These are phyloP conservation scores for Theileria luwenshuni DNA, from an alignment of 169 alveolate species.

Conservation along the genomic window DNA sequence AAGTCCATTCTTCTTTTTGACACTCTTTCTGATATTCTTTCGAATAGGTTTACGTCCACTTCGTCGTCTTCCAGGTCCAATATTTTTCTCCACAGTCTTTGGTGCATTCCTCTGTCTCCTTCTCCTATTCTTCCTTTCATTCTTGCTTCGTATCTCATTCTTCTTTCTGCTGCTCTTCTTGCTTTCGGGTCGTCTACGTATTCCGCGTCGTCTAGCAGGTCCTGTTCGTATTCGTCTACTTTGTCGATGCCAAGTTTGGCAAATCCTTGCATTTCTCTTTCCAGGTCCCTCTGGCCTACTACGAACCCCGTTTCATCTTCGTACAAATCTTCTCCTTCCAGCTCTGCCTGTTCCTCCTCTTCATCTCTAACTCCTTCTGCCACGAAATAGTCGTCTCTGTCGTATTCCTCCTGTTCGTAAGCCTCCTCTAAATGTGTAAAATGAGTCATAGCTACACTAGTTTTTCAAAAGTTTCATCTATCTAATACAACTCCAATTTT, in stretches of 20 bases:
- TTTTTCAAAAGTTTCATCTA: conserved; percentile 18
- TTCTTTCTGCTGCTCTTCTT: conserved; percentile 83
- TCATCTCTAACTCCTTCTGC: conserved; percentile 73
- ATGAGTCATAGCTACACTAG: conserved; percentile 6
- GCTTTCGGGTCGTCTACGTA: conserved; percentile 84
- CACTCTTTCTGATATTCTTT: conserved; percentile 78
- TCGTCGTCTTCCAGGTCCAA: conserved; percentile 74
- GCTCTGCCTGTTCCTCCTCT: conserved; percentile 75
- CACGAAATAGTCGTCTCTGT: conserved; percentile 74
- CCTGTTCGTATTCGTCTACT: conserved; percentile 83
- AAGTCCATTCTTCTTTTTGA: conserved; percentile 81
- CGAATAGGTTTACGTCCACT: conserved; percentile 71
- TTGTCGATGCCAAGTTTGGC: conserved; percentile 76
- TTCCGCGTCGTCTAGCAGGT: conserved; percentile 80
- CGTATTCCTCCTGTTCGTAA: conserved; percentile 72
- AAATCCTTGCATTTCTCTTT: conserved; percentile 76
- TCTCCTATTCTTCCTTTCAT: conserved; percentile 64
- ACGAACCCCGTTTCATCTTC: conserved; percentile 81
- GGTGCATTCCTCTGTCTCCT: conserved; percentile 67
- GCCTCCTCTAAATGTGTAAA: conserved; percentile 60
- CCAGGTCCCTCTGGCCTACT: conserved; percentile 70
- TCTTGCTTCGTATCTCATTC: conserved; percentile 56
- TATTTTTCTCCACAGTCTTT: conserved; percentile 68
- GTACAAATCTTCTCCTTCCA: conserved; percentile 79
- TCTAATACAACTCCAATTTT: no score